Evolutionary conservation across 306 rosid genomes (phyloP).

Genomic region (Cucurbita pepo): DNA sequence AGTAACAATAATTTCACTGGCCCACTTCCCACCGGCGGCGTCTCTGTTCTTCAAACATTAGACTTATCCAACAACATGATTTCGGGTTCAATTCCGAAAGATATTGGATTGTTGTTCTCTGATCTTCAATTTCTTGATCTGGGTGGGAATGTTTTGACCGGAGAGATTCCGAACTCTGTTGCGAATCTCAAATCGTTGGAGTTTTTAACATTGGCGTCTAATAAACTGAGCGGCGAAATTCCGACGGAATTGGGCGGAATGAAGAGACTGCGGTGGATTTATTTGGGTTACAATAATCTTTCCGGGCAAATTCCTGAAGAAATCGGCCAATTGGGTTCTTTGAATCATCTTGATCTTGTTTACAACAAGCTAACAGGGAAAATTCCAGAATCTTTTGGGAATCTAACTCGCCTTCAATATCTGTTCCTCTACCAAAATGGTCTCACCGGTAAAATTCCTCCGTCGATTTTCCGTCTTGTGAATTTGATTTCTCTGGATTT

Average conservation of each 20-base stretch:
- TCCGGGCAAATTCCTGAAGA: constrained; percentile 60
- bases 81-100: constrained; percentile 43
- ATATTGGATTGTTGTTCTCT: constrained; percentile 41
- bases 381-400: constrained; percentile 55
- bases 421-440: constrained; percentile 76
- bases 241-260: constrained; percentile 31
- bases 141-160: constrained; percentile 63
- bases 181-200: constrained; percentile 38
- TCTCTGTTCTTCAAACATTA: constrained; percentile 28
- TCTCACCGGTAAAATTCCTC: constrained; percentile 48
- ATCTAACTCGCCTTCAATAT: constrained; percentile 45
- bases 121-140: constrained; percentile 52
- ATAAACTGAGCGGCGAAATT: constrained; percentile 50
- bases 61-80: constrained; percentile 91
- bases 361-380: constrained; percentile 70
- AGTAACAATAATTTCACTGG: constrained; percentile 82
- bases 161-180: constrained; percentile 51
- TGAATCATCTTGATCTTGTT: constrained; percentile 75
- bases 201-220: constrained; percentile 68
- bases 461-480: constrained; percentile 31
- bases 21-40: constrained; percentile 30
- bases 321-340: constrained; percentile 33
- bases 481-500: constrained; percentile 67
- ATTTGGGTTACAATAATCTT: constrained; percentile 78
- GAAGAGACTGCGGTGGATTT: constrained; percentile 61